Conservation (phyloP, 2,329 filamentous ascomycete species). For the Trichoderma citrinoviride region DNA sequence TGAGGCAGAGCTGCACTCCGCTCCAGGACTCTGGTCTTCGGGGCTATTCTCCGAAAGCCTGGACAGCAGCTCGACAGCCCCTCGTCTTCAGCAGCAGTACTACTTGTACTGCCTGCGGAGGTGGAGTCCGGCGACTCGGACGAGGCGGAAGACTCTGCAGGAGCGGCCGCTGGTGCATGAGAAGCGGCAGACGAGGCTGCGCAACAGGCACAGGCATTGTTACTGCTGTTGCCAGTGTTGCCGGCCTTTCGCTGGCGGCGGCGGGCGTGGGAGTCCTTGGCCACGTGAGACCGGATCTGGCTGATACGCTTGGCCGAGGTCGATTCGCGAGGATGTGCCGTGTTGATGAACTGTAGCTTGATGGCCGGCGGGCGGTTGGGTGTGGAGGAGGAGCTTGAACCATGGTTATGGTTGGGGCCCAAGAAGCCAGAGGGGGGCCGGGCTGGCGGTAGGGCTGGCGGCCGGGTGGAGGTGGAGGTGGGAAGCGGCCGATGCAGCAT, state of each 20-base stretch:
- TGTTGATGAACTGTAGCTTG: constrained; percentile 19
- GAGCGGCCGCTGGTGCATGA: not conserved
- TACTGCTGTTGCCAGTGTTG: not conserved
- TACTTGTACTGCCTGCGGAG: not conserved
- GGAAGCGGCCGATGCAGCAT: not conserved
- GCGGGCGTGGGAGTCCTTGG: constrained; percentile 14
- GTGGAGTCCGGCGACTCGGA: not conserved
- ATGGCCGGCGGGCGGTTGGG: not conserved
- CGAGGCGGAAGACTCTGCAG: not conserved
- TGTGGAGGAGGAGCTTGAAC: not conserved
- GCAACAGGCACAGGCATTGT: no score
- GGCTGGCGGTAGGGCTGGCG: not conserved
- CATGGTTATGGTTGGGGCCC: no score
- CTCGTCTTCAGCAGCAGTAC: not conserved
- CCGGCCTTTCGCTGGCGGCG: constrained; percentile 10
- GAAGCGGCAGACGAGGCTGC: not conserved
- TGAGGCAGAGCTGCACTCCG: not conserved
- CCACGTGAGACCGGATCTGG: constrained; percentile 21
- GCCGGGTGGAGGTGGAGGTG: not conserved
- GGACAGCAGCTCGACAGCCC: not conserved
- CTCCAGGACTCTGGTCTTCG: not conserved
- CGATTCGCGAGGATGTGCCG: constrained; percentile 3
- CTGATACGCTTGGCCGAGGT: constrained; percentile 14
- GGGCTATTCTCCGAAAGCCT: constrained; percentile 17
- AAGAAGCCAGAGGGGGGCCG: not conserved